phyloP scores from a whole-genome alignment of 768 basidiomycete genomes.

The Baorangia bicolor region DNA sequence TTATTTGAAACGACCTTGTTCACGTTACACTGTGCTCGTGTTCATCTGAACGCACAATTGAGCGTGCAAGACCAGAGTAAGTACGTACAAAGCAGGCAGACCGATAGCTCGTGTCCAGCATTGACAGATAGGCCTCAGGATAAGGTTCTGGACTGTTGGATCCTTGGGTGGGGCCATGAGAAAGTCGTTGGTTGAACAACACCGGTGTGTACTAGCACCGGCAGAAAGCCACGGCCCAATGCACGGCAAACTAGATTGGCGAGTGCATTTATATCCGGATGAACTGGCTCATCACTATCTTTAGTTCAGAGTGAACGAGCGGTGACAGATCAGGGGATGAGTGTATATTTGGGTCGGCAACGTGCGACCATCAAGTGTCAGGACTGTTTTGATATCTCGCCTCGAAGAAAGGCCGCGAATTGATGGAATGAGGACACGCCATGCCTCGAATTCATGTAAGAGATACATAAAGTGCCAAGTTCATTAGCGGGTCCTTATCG shows the following conservation, averaged over 20 bases:
- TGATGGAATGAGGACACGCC: constrained; percentile 3
- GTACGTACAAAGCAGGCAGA: constrained; percentile 15
- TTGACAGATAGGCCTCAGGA: background rate
- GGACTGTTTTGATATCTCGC: background rate
- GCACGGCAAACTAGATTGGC: background rate
- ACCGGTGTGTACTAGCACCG: background rate
- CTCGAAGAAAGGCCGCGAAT: background rate
- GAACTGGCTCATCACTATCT: background rate
- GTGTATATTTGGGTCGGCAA: background rate
- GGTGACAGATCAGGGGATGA: background rate
- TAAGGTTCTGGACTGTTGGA: constrained; percentile 8
- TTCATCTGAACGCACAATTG: background rate
- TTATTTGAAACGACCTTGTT: constrained; percentile 4
- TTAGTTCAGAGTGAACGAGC: background rate
- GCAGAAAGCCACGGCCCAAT: background rate
- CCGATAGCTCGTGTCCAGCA: background rate
- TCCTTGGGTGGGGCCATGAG: constrained; percentile 10
- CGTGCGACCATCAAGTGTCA: background rate
- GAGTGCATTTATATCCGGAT: background rate
- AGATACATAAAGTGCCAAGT: constrained; percentile 6
- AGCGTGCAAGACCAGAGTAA: background rate
- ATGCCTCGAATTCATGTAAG: constrained; percentile 1
- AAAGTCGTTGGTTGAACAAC: background rate
- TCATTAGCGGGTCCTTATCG: background rate
- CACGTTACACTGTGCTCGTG: background rate